phyloP scores from a whole-genome alignment of 441 rosid species.

The Pelargonium fulgidum region DNA sequence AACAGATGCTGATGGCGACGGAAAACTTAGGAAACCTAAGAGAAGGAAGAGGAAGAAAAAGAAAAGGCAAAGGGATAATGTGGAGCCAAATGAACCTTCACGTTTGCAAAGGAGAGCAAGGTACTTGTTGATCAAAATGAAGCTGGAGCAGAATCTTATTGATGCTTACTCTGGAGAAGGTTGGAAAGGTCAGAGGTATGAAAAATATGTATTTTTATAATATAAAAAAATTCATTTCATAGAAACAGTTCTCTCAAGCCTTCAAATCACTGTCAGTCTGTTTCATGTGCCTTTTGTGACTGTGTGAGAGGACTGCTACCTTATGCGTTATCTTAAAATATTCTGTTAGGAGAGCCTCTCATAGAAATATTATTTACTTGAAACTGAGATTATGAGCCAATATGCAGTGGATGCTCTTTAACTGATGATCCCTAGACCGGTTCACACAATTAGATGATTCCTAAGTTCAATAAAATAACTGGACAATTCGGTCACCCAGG shows the following conservation, averaged over 20 bases:
- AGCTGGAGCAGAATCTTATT: constrained; percentile 92
- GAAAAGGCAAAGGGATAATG: constrained; percentile 41
- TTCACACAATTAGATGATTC: not conserved
- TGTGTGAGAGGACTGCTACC: not conserved
- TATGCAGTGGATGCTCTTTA: not conserved
- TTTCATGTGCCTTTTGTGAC: not conserved
- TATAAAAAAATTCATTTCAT: not conserved
- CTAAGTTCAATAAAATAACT: not conserved
- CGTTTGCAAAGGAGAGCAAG: constrained; percentile 83
- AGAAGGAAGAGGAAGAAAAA: constrained; percentile 41
- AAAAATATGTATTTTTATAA: not conserved
- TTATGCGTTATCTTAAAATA: not conserved
- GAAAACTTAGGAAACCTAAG: constrained; percentile 32
- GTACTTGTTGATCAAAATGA: constrained; percentile 83
- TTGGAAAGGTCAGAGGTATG: constrained; percentile 98
- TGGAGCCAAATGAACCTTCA: constrained; percentile 59
- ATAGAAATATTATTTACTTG: no score
- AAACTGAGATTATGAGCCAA: no score
- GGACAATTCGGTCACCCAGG: no score
- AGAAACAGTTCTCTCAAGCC: not conserved
- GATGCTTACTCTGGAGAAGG: constrained; percentile 98
- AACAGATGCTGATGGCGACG: constrained; percentile 23
- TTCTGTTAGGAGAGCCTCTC: no score
- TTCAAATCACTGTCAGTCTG: not conserved
- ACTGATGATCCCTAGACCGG: not conserved